phyloP scores from a whole-genome alignment of 495 filamentous ascomycete genomes.

The Penicillium angulare region DNA sequence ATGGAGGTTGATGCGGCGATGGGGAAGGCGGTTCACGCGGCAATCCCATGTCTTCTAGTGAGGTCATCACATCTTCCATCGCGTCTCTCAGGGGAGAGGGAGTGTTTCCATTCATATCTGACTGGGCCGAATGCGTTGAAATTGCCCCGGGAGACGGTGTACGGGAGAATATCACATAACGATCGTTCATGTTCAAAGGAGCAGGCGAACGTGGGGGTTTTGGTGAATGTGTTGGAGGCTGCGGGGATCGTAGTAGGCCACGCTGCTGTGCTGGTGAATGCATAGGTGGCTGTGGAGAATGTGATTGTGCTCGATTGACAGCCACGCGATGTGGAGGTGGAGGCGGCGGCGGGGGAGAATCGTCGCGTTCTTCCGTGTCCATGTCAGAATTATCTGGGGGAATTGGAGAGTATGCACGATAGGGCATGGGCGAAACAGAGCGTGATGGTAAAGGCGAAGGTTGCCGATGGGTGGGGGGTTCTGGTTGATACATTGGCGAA shows the following conservation, averaged over 20 bases:
- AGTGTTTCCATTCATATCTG: slow-evolving; percentile 64
- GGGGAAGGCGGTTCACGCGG: slow-evolving; percentile 47
- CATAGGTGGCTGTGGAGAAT: slow-evolving; percentile 7
- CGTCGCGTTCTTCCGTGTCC: slow-evolving; percentile 34
- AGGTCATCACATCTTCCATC: slow-evolving; percentile 98
- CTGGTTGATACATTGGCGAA: slow-evolving; percentile 1
- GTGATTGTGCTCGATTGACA: slow-evolving; percentile 20
- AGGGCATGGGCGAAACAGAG: no score
- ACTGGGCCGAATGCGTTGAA: slow-evolving; percentile 52
- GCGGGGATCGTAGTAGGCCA: slow-evolving; percentile 10
- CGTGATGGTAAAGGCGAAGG: background rate
- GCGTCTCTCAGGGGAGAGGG: slow-evolving; percentile 89
- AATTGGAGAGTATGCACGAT: background rate
- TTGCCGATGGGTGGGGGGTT: background rate
- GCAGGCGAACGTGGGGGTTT: slow-evolving; percentile 33
- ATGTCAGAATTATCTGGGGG: slow-evolving; percentile 18
- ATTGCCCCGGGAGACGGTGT: slow-evolving; percentile 57
- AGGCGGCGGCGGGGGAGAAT: slow-evolving; percentile 46
- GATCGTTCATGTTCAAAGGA: slow-evolving; percentile 49
- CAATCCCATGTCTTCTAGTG: slow-evolving; percentile 83
- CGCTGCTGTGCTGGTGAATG: slow-evolving; percentile 8
- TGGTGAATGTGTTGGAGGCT: slow-evolving; percentile 15
- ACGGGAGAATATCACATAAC: slow-evolving; percentile 46
- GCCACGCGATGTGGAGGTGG: slow-evolving; percentile 42
- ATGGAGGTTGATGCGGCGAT: slow-evolving; percentile 40